Evolutionary conservation across 768 basidiomycete species (phyloP), one percentile per base, ranked within the genome.

Genomic region (Ramaria rubella): DNA sequence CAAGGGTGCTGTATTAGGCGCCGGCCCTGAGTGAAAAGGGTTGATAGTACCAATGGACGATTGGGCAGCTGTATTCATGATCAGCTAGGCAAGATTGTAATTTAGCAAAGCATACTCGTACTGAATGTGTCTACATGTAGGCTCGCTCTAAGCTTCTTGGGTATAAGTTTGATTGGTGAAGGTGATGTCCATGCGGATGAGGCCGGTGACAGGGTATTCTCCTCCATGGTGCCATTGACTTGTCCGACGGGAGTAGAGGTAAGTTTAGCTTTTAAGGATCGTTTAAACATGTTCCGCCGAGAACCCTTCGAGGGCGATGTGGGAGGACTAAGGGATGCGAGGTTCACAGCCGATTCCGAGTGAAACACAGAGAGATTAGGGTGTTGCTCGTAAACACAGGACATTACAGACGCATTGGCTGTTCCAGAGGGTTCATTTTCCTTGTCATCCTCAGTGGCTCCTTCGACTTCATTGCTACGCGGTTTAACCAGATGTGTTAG

Each of bases 361-460:
- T 81, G 78, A 59, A 82, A 82, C 58, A 81, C 71, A 23, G 83
- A 83, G 52, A 82, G 64, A 66, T 82, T 83, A 23, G 81, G 81
- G 57, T 84, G 81, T 55, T 82, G 81, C 65, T 84, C 80, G 58
- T 74, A 77, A 29, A 82, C 77, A 63, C 73, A 75, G 49, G 70
- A 67, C 62, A 83, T 66, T 21, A 83, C 79, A 77, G 46, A 59
- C 52, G 42, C 58, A 58, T 30, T 29, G 60, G 63, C 4, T 59
- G 59, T 34, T 62, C 56, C 51, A 43, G 57, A 33, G 7, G 31
- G 24, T 29, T 8, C 23, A 31, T 64, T 64, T 43, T 52, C 48
- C 19, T 66, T 68, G 7, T 58, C 53, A 19, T 66, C 62, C 27
- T 55, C 52, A 42, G 59, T 64, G 11, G 69, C 66, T 44, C 24